These are phyloP conservation scores for Pistacia vera DNA, from an alignment of 345 rosid species.

Conservation along the genomic window DNA sequence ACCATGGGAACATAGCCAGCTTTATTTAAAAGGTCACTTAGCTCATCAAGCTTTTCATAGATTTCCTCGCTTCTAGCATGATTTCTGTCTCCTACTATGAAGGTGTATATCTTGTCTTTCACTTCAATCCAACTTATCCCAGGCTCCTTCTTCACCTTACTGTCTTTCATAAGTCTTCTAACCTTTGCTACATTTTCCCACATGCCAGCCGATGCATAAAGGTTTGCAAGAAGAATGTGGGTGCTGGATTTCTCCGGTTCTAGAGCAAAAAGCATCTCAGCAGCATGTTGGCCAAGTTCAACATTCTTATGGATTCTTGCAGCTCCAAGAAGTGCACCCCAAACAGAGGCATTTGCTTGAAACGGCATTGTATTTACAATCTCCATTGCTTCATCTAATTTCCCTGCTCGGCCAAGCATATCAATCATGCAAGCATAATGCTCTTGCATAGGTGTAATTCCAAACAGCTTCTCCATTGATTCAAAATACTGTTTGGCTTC, in stretches of 20 bases:
- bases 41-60: slow-evolving; percentile 56
- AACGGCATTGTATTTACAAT: slow-evolving; percentile 53
- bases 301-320: slow-evolving; percentile 65
- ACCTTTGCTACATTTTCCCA: slow-evolving; percentile 56
- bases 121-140: slow-evolving; percentile 71
- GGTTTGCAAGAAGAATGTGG: slow-evolving; percentile 53
- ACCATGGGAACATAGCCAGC: slow-evolving; percentile 65
- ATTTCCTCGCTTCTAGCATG: slow-evolving; percentile 51
- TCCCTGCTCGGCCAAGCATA: slow-evolving; percentile 62
- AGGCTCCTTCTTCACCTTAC: slow-evolving; percentile 63
- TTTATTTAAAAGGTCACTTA: slow-evolving; percentile 41
- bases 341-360: slow-evolving; percentile 48
- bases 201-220: slow-evolving; percentile 61
- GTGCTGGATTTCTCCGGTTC: slow-evolving; percentile 65
- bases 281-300: slow-evolving; percentile 51
- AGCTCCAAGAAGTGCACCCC: slow-evolving; percentile 75
- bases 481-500: slow-evolving; percentile 49
- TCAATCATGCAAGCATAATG: slow-evolving; percentile 76
- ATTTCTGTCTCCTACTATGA: slow-evolving; percentile 62
- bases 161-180: slow-evolving; percentile 54
- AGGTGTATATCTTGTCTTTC: slow-evolving; percentile 52
- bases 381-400: slow-evolving; percentile 53
- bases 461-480: slow-evolving; percentile 46
- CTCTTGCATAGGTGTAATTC: slow-evolving; percentile 51
- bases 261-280: slow-evolving; percentile 52